Base-by-base conservation (phyloP, 306 rosid genomes). In the Vicia villosa region DNA sequence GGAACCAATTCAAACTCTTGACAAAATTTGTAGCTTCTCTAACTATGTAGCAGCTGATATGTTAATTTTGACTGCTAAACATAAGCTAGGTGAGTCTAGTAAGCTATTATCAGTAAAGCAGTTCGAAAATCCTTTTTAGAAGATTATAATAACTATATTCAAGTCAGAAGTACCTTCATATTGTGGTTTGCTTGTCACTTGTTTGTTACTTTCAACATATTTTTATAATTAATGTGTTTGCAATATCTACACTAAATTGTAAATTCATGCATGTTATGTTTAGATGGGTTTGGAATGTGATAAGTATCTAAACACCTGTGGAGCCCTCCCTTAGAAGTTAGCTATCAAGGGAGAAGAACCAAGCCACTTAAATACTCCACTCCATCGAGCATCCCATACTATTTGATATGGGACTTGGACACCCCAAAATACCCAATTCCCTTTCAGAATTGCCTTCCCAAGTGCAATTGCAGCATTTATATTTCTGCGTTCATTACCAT, bases 241-340 rank as follows among this genome's bases (percentile, higher is more conserved):
- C 45, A 2, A 61, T 74, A n/a, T 19, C 22, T 69, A 54, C 49
- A 54, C 46, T 43, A 45, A 50, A 26, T 56, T 56, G 36, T 45
- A 26, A 32, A 1, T 30, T 37, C 75, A 51, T 66, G 50, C 15
- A 10, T 24, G 22, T 46, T 63, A 15, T 60, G 16, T 73, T 68
- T 51, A 56, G 42, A 49, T 17, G 47, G 66, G 67, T 17, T 59
- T 34, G 43, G 47, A 40, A 13, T 73, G 62, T 21, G 32, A 52
- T 10, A 21, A 52, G 32, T 20, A 21, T 52, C 59, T 52, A 52
- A 52, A 21, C 15, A 20, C 59, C 5, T 52, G 34, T 5, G n/a
- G 8, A 52, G 12, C 7, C 34, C 8, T 51, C 34, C 32, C 59
- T 52, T 52, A 21, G 11, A 52, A 52, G 15, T 52, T 21, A 52